These are phyloP conservation scores for Pholiota microspora DNA, from an alignment of 768 basidiomycete species.

Conservation along the genomic window DNA sequence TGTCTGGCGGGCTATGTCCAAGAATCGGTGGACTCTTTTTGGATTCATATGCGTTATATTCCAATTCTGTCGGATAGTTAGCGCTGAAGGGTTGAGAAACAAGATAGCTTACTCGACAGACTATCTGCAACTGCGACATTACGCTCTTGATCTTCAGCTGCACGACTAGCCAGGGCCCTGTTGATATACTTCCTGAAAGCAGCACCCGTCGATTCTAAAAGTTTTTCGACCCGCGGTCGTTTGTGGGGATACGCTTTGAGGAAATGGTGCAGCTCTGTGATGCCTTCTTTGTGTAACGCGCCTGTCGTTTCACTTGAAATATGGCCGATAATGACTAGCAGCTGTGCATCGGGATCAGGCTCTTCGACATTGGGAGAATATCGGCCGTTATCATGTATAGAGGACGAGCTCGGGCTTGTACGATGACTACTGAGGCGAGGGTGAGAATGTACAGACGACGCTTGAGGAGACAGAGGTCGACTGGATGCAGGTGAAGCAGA, in stretches of 20 bases:
- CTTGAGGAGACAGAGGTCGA: slow-evolving; percentile 69
- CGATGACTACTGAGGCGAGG: slow-evolving; percentile 61
- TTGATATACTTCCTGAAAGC: slow-evolving; percentile 92
- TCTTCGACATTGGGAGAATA: slow-evolving; percentile 63
- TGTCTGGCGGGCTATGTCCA: slow-evolving; percentile 7
- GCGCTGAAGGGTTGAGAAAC: slow-evolving; percentile 9
- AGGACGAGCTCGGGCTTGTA: slow-evolving; percentile 69
- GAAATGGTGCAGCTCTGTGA: slow-evolving; percentile 93
- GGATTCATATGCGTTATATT: slow-evolving; percentile 49
- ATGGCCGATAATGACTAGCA: slow-evolving; percentile 80
- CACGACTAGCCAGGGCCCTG: slow-evolving; percentile 81
- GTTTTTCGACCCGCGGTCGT: slow-evolving; percentile 76
- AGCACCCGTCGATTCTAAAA: slow-evolving; percentile 84
- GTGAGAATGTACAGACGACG: slow-evolving; percentile 46
- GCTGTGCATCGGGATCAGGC: slow-evolving; percentile 83
- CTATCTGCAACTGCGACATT: slow-evolving; percentile 82
- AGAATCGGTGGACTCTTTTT: slow-evolving; percentile 10
- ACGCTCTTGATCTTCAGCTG: slow-evolving; percentile 83
- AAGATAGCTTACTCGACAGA: slow-evolving; percentile 60
- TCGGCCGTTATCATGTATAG: slow-evolving; percentile 52
- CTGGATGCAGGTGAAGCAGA: slow-evolving; percentile 61
- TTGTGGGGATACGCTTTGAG: slow-evolving; percentile 89
- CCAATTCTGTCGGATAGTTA: slow-evolving; percentile 54
- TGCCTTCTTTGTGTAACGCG: slow-evolving; percentile 89
- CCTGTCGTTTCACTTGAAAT: slow-evolving; percentile 88